These are phyloP conservation scores for Lactarius sanguifluus DNA, from an alignment of 768 basidiomycete species.

Conservation along the genomic window DNA sequence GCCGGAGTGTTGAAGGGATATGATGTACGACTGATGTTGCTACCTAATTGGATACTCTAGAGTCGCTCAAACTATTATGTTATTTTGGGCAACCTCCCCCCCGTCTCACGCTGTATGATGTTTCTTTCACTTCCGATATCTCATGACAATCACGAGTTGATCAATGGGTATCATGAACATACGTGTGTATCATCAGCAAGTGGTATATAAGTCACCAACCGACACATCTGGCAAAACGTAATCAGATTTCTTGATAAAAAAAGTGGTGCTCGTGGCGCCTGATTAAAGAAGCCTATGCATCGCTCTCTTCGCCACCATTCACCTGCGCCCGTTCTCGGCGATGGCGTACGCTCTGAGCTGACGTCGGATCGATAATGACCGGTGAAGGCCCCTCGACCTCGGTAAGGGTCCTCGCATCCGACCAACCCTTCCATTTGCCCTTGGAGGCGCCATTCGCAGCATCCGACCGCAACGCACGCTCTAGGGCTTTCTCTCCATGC, in stretches of 20 bases:
- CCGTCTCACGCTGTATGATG: conserved; percentile 3
- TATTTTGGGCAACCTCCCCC: conserved; percentile 16
- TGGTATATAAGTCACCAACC: conserved; percentile 24
- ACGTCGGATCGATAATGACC: not conserved
- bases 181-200: conserved; percentile 24
- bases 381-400: conserved; percentile 43
- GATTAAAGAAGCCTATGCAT: conserved; percentile 1
- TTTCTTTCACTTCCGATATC: not conserved
- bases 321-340: conserved; percentile 24
- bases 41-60: conserved; percentile 28
- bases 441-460: conserved; percentile 27
- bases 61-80: conserved; percentile 26
- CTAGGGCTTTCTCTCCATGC: conserved; percentile 83
- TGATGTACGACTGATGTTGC: conserved; percentile 25
- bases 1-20: conserved; percentile 10
- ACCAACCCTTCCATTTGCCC: conserved; percentile 43
- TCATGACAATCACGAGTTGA: conserved; percentile 14
- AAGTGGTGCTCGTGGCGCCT: too few relatives aligned
- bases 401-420: conserved; percentile 46
- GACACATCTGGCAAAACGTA: conserved; percentile 4
- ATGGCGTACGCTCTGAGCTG: not conserved
- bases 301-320: conserved; percentile 10
- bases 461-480: conserved; percentile 49
- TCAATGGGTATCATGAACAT: conserved; percentile 21
- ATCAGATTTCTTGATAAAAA: conserved; percentile 3